Evolutionary conservation across 2,329 filamentous ascomycete species (phyloP).

Genomic region (Orbilia brochopaga): DNA sequence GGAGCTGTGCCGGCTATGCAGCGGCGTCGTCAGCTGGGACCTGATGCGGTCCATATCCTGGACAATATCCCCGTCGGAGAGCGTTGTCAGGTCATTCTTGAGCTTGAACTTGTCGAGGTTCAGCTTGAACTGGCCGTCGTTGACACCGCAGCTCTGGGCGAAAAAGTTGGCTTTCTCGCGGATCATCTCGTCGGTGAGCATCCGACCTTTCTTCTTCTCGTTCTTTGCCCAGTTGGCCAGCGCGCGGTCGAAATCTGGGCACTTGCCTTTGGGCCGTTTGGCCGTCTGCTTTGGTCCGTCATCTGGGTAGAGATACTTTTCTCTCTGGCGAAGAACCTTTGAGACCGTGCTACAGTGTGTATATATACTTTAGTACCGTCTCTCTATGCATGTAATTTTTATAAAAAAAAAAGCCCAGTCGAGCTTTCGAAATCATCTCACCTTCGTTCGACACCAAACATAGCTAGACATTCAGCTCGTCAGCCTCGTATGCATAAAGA

Average conservation of each 20-base stretch:
- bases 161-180: conserved; percentile 84
- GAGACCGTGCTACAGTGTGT: conserved; percentile 81
- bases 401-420: conserved; percentile 18
- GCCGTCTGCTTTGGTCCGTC: conserved; percentile 79
- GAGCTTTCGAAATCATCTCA: conserved; percentile 63
- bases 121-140: conserved; percentile 73
- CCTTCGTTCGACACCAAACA: conserved; percentile 98
- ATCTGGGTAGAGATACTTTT: conserved; percentile 85
- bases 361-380: conserved; percentile 51
- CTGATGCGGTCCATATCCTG: conserved; percentile 62
- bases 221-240: conserved; percentile 86
- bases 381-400: conserved; percentile 7
- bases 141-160: conserved; percentile 72
- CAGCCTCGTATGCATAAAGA: conserved; percentile 20
- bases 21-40: conserved; percentile 60
- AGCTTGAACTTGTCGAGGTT: conserved; percentile 93
- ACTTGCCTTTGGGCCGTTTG: conserved; percentile 82
- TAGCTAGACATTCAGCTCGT: conserved; percentile 62
- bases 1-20: conserved; percentile 58
- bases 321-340: conserved; percentile 91
- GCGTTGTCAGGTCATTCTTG: conserved; percentile 71
- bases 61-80: conserved; percentile 58
- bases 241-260: conserved; percentile 88
- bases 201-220: conserved; percentile 74
- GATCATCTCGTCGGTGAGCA: conserved; percentile 79